phyloP scores from a whole-genome alignment of 805 yeast species.

The Metschnikowia rubicola region DNA sequence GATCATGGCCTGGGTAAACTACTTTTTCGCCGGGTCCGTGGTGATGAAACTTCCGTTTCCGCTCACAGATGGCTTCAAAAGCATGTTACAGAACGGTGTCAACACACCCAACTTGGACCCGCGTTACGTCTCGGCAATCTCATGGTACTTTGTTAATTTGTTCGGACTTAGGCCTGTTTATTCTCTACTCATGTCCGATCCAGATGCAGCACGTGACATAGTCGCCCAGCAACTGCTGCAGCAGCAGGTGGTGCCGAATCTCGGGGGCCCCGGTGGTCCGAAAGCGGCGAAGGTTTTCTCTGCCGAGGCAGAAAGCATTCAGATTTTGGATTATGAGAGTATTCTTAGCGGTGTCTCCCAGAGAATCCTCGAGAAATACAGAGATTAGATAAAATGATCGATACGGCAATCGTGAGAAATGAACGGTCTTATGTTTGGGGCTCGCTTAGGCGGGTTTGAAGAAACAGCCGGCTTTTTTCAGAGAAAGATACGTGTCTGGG shows the following conservation, averaged over 20 bases:
- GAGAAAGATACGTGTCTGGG: too few species aligned
- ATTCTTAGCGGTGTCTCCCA: constrained; percentile 54
- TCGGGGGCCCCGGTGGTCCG: constrained; percentile 58
- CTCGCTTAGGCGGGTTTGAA: too few species aligned
- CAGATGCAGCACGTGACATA: constrained; percentile 43
- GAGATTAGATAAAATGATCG: not conserved
- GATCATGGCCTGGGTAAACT: constrained; percentile 95
- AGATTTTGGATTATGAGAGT: constrained; percentile 51
- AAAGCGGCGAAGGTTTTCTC: constrained; percentile 60
- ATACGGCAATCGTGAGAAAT: too few species aligned
- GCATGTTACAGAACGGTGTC: constrained; percentile 88
- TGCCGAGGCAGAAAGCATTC: constrained; percentile 70
- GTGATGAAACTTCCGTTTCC: constrained; percentile 84
- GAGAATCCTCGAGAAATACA: constrained; percentile 12
- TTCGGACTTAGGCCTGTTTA: constrained; percentile 81
- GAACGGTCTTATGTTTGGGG: too few species aligned
- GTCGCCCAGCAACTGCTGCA: constrained; percentile 41
- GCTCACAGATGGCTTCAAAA: constrained; percentile 81
- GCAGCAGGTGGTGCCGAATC: constrained; percentile 36
- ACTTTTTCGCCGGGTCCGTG: constrained; percentile 87
- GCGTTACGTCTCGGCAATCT: constrained; percentile 87
- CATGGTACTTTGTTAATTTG: constrained; percentile 92
- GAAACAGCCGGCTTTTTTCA: too few species aligned
- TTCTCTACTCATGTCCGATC: constrained; percentile 60
- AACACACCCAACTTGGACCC: constrained; percentile 82